Conservation (phyloP, 1,139 yeast genomes). For the Fermentozyma sake region DNA sequence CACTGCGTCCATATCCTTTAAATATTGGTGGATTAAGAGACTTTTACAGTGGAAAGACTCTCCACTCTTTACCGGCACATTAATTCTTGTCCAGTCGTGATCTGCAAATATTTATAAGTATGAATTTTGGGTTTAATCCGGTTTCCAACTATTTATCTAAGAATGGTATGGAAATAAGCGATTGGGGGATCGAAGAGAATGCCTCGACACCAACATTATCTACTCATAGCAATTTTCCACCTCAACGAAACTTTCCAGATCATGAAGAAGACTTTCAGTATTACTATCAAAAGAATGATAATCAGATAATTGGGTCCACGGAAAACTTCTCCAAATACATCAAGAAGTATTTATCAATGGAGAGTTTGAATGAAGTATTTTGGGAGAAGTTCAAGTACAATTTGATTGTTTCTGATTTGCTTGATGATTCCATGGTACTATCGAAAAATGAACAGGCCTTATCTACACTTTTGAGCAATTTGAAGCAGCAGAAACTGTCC, state of each 20-base stretch:
- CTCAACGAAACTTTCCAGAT: conserved; percentile 3
- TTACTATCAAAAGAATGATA: conserved; percentile 8
- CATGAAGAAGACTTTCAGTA: conserved; percentile 9
- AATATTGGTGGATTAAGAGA: too few species aligned
- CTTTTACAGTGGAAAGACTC: too few species aligned
- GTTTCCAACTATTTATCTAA: conserved; percentile 18
- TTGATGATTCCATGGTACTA: conserved; percentile 40
- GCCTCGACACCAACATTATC: conserved; percentile 14
- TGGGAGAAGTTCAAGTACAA: conserved; percentile 44
- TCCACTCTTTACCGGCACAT: conserved; percentile 1
- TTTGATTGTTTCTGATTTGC: conserved; percentile 35
- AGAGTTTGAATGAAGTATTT: conserved; percentile 17
- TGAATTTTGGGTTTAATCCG: conserved; percentile 34
- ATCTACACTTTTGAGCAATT: conserved; percentile 1
- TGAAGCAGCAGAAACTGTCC: too few species aligned
- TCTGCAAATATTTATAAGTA: too few species aligned
- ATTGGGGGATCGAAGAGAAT: conserved; percentile 41
- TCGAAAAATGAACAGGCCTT: conserved; percentile 41
- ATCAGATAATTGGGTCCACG: conserved; percentile 13
- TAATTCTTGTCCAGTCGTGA: conserved; percentile 1
- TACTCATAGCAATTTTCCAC: conserved; percentile 9
- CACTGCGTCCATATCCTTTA: too few species aligned
- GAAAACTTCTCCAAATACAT: conserved; percentile 25
- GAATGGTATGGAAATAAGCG: conserved; percentile 24
- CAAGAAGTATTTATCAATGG: conserved; percentile 22